phyloP scores from a whole-genome alignment of 2,329 filamentous ascomycete genomes.

The Neofusicoccum sp. region DNA sequence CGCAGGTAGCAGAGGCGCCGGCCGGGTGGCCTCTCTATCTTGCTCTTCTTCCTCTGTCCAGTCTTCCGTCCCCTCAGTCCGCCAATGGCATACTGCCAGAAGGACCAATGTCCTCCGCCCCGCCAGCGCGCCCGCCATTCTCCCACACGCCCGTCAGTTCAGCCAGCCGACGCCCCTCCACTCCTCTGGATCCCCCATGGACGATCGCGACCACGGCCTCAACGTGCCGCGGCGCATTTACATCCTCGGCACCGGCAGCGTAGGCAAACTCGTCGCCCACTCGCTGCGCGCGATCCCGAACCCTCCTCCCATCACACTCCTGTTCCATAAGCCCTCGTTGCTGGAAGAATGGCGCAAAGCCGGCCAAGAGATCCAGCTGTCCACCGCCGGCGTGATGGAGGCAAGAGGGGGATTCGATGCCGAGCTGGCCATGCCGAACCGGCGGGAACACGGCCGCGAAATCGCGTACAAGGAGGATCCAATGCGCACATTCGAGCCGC shows the following conservation, averaged over 20 bases:
- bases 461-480: constrained; percentile 17
- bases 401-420: constrained; percentile 44
- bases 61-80: not conserved
- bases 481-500: not conserved
- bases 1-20: constrained; percentile 40
- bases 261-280: constrained; percentile 77
- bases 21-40: constrained; percentile 43
- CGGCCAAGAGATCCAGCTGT: constrained; percentile 44
- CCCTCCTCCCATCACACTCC: constrained; percentile 72
- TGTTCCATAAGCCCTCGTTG: constrained; percentile 61
- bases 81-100: not conserved
- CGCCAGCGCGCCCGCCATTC: not conserved
- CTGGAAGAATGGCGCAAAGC: constrained; percentile 49
- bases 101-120: not conserved
- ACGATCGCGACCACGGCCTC: not conserved
- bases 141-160: not conserved
- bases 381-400: constrained; percentile 44
- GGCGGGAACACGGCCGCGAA: constrained; percentile 40
- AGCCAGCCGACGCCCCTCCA: not conserved
- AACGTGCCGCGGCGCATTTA: constrained; percentile 54
- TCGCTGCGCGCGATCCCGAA: constrained; percentile 61
- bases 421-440: constrained; percentile 40
- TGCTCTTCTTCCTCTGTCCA: not conserved
- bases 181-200: not conserved
- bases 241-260: constrained; percentile 76